A percentile compares a stretch with the other conserved stretches of the same genome.
Conservation (phyloP, 768 basidiomycete genomes). For the Postia placenta region DNA sequence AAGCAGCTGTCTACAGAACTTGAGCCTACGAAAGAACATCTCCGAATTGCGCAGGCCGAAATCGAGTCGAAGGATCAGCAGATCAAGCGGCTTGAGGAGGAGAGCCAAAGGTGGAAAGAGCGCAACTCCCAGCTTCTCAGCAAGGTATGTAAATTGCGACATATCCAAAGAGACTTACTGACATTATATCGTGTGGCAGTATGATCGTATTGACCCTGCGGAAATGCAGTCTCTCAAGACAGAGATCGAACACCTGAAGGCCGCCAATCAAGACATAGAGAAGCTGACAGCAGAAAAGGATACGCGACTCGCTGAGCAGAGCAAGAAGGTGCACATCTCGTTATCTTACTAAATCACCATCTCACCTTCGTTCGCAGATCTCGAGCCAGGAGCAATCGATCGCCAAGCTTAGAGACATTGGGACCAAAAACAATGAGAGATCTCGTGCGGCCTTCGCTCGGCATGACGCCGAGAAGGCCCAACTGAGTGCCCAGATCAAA, state of each 20-base stretch:
- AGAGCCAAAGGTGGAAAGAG: constrained; percentile 79
- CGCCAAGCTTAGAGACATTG: constrained; percentile 9
- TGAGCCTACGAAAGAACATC: constrained; percentile 70
- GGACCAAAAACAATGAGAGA: constrained; percentile 22
- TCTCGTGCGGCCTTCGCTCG: constrained; percentile 15
- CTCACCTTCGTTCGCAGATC: background rate
- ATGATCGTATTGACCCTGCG: constrained; percentile 83
- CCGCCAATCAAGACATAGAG: constrained; percentile 19
- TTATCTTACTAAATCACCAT: background rate
- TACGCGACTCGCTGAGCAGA: constrained; percentile 5
- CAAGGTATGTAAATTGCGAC: constrained; percentile 45
- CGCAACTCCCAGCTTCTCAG: constrained; percentile 74
- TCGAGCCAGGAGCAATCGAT: background rate
- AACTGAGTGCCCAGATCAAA: constrained; percentile 14
- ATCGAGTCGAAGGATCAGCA: constrained; percentile 65
- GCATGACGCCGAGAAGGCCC: constrained; percentile 10
- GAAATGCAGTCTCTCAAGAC: constrained; percentile 78
- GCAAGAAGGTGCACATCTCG: constrained; percentile 15
- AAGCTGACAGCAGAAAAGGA: constrained; percentile 5
- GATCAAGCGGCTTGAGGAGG: constrained; percentile 64
- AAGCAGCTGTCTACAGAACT: constrained; percentile 54
- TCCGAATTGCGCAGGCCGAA: constrained; percentile 62
- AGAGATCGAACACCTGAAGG: constrained; percentile 46
- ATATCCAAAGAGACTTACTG: background rate
- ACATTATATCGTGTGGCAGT: constrained; percentile 35